Evolutionary conservation across 306 rosid species (phyloP).

Genomic region (Vigna mungo): DNA sequence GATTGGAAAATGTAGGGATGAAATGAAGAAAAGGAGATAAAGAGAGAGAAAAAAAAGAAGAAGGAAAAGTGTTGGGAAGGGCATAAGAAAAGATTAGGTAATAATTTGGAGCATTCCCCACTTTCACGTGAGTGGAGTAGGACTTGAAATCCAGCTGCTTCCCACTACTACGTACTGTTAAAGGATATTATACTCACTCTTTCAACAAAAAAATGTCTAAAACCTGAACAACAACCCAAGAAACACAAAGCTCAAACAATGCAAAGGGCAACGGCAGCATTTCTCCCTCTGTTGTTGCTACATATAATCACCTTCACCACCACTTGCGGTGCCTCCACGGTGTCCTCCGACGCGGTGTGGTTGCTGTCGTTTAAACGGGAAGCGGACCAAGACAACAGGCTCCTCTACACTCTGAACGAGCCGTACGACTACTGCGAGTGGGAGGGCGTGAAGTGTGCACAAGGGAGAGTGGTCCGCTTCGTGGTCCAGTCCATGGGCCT

Average conservation of each 20-base stretch:
- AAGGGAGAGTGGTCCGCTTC: constrained; percentile 72
- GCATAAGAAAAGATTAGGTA: background rate
- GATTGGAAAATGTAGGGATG: too few species aligned
- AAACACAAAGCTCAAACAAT: too few species aligned
- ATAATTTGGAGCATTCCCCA: constrained; percentile 45
- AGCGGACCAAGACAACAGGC: constrained; percentile 82
- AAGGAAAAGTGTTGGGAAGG: too few species aligned
- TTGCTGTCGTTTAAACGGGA: constrained; percentile 69
- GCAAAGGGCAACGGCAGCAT: background rate
- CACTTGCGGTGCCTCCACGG: background rate
- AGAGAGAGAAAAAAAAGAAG: background rate
- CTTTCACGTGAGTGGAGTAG: constrained; percentile 55
- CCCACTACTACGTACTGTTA: constrained; percentile 36
- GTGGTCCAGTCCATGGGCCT: constrained; percentile 57
- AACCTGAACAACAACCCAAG: too few species aligned
- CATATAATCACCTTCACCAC: background rate
- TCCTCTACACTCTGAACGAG: constrained; percentile 68
- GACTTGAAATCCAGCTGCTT: constrained; percentile 57
- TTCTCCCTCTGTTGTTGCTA: background rate
- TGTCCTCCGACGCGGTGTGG: constrained; percentile 71
- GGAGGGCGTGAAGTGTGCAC: constrained; percentile 88
- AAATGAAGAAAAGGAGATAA: too few species aligned
- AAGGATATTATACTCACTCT: too few species aligned
- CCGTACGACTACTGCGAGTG: constrained; percentile 83
- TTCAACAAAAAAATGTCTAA: background rate